Percentiles rank a stretch among this genome's conserved stretches.
Evolutionary conservation across 2,329 filamentous ascomycete species (phyloP).

Genomic region (Arthrobotrys iridis): DNA sequence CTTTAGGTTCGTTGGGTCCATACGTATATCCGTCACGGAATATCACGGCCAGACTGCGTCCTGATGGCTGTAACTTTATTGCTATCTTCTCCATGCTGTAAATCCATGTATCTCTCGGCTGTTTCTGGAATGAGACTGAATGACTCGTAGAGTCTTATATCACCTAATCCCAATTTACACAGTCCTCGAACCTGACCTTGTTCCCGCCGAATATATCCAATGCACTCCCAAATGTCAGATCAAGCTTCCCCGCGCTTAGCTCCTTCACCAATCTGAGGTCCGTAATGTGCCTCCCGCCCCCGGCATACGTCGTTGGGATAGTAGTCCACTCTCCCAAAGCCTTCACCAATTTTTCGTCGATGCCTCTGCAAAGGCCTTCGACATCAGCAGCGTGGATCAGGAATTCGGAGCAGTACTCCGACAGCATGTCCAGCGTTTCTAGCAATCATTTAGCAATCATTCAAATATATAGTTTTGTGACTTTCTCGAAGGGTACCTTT

Average conservation of each 20-base stretch:
- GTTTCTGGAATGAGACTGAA: background rate
- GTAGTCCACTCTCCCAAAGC: conserved; percentile 83
- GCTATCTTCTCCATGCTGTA: background rate
- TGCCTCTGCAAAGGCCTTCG: conserved; percentile 88
- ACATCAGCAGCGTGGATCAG: conserved; percentile 97
- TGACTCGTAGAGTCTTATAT: background rate
- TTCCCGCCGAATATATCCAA: conserved; percentile 93
- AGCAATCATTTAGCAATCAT: conserved; percentile 10
- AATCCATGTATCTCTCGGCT: background rate
- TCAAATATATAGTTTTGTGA: background rate
- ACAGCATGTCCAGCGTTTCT: conserved; percentile 57
- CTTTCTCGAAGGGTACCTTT: conserved; percentile 69
- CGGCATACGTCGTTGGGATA: conserved; percentile 95
- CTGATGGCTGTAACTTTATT: background rate
- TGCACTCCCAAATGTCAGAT: conserved; percentile 95
- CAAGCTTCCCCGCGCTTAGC: conserved; percentile 81
- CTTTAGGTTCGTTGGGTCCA: background rate
- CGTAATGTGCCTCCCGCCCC: conserved; percentile 82
- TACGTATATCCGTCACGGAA: background rate
- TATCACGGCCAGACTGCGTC: conserved; percentile 7
- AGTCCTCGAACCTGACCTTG: conserved; percentile 87
- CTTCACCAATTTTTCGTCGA: conserved; percentile 84
- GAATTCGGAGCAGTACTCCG: conserved; percentile 86
- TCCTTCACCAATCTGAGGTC: conserved; percentile 84
- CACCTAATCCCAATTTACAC: conserved; percentile 81